phyloP scores from a whole-genome alignment of 768 basidiomycete species.

The Phylloporus sp. region DNA sequence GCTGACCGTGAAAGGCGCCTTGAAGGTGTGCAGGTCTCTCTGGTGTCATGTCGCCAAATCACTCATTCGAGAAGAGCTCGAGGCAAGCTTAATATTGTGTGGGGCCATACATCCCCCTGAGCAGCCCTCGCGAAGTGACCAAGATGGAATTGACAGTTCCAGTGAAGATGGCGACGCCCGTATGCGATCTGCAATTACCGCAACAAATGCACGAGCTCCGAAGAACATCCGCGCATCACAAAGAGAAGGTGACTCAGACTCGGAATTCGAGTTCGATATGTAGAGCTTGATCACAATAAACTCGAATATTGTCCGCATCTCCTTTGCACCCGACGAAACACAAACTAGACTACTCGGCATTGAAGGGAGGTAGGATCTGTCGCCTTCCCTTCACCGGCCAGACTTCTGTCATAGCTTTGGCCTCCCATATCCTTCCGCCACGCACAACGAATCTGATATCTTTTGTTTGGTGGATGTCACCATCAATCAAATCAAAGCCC shows the following conservation, averaged over 20 bases:
- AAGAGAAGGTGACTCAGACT: slow-evolving; percentile 67
- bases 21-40: slow-evolving; percentile 54
- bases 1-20: slow-evolving; percentile 69
- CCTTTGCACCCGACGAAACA: not conserved
- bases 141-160: slow-evolving; percentile 37
- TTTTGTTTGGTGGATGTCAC: slow-evolving; percentile 44
- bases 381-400: slow-evolving; percentile 64
- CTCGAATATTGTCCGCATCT: not conserved
- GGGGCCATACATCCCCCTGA: slow-evolving; percentile 61
- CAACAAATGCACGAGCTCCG: slow-evolving; percentile 43
- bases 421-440: slow-evolving; percentile 69
- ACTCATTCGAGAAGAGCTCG: slow-evolving; percentile 48
- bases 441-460: slow-evolving; percentile 54
- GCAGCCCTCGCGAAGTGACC: slow-evolving; percentile 31
- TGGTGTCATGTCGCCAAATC: not conserved
- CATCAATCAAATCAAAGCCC: slow-evolving; percentile 52
- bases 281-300: slow-evolving; percentile 26
- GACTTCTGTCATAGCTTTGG: slow-evolving; percentile 59
- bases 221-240: slow-evolving; percentile 52
- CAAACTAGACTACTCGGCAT: slow-evolving; percentile 35
- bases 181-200: slow-evolving; percentile 53
- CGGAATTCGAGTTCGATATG: slow-evolving; percentile 72
- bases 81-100: slow-evolving; percentile 60
- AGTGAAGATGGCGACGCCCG: slow-evolving; percentile 47
- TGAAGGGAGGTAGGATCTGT: slow-evolving; percentile 54